Evolutionary conservation across 345 rosid genomes (phyloP).

Genomic region (Rhizophora apiculata): DNA sequence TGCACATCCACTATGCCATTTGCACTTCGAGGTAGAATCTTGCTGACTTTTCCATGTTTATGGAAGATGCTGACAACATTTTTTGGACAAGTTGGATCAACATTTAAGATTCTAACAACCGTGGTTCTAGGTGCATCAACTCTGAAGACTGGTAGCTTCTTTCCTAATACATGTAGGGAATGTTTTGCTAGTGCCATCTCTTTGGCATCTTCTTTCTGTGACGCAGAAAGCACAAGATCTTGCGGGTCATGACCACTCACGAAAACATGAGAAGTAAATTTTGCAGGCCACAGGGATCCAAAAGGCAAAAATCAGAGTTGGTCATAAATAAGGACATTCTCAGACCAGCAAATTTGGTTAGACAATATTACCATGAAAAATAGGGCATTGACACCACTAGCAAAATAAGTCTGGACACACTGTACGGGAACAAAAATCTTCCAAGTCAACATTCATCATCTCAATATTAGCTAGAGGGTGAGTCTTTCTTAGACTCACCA

Average conservation of each 20-base stretch:
- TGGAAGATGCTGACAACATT: constrained; percentile 3
- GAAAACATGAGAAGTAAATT: too few species aligned
- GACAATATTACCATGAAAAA: too few species aligned
- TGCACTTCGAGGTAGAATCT: not conserved
- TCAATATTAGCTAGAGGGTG: not conserved
- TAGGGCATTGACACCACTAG: too few species aligned
- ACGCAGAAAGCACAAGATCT: constrained; percentile 8
- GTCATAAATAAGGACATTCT: too few species aligned
- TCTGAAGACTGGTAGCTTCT: constrained; percentile 31
- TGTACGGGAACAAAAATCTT: not conserved
- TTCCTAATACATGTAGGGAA: constrained; percentile 25
- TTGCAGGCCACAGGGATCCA: too few species aligned
- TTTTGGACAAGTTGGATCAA: not conserved
- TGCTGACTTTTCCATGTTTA: constrained; percentile 22
- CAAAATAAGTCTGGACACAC: too few species aligned
- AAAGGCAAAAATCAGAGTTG: too few species aligned
- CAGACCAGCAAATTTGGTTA: too few species aligned
- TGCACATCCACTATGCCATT: constrained; percentile 19
- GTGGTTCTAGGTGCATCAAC: constrained; percentile 50
- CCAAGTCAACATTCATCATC: not conserved
- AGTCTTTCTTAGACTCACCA: too few species aligned
- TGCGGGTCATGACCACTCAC: too few species aligned
- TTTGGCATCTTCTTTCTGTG: constrained; percentile 43
- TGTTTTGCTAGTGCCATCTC: constrained; percentile 40
- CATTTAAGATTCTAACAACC: constrained; percentile 33